Percentiles rank a stretch among this genome's conserved stretches.
These are phyloP conservation scores for Berberis vulgaris DNA, from an alignment of 164 flowering plant species.

Conservation along the genomic window DNA sequence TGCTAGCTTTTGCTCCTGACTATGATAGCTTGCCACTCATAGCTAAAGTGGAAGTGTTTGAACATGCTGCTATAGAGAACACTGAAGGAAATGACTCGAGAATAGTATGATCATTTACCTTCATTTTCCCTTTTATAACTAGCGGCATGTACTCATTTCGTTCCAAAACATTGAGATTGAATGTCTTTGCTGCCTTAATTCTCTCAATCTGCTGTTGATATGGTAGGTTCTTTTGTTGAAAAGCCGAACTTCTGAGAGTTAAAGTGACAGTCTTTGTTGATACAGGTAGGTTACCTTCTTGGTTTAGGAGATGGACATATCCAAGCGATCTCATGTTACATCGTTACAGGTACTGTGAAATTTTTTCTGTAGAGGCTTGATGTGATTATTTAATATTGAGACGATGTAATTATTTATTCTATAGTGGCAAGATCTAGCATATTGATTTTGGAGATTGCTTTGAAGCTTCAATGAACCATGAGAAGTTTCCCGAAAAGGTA, in stretches of 20 bases:
- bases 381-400: background rate
- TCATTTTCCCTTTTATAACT: too few relatives aligned
- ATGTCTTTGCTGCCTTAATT: background rate
- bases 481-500: constrained; percentile 98
- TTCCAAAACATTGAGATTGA: background rate
- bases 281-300: constrained; percentile 95
- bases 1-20: constrained; percentile 94
- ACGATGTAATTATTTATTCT: background rate
- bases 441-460: constrained; percentile 99
- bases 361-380: background rate
- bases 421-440: constrained; percentile 95
- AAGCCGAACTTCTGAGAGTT: constrained; percentile 83
- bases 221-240: constrained; percentile 91
- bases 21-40: constrained; percentile 94
- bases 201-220: constrained; percentile 1
- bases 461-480: constrained; percentile 98
- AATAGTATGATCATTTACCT: constrained; percentile 37
- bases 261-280: background rate
- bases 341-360: constrained; percentile 62
- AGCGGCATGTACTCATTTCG: too few relatives aligned
- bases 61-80: constrained; percentile 68
- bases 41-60: constrained; percentile 94
- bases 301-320: constrained; percentile 93
- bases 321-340: constrained; percentile 98
- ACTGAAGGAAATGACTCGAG: constrained; percentile 93